Percentiles rank a stretch among this genome's conserved stretches.
Conservation (phyloP, 371 early-diverging fungal genomes). For the Dentiscutata heterogama region DNA sequence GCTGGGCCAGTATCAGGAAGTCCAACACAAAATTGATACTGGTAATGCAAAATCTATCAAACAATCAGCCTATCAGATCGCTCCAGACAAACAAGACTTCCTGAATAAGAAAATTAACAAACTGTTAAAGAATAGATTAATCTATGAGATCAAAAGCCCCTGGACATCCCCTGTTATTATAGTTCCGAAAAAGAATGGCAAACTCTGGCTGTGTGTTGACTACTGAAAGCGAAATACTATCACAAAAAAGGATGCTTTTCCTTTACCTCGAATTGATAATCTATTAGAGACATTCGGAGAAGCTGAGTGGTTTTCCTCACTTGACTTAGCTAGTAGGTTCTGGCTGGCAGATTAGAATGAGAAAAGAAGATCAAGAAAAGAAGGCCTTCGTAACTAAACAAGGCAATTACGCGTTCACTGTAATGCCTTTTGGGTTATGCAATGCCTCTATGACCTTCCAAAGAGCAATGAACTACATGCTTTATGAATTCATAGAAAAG, state of each 20-base stretch:
- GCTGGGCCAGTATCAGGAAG: too few relatives aligned
- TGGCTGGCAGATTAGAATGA: conserved; percentile 46
- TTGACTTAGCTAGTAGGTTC: conserved; percentile 34
- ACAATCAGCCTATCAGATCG: too few relatives aligned
- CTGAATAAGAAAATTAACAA: background rate
- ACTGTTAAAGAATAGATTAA: background rate
- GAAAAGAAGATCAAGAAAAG: conserved; percentile 44
- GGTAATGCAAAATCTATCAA: too few relatives aligned
- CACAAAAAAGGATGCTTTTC: conserved; percentile 55
- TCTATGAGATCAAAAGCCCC: conserved; percentile 26
- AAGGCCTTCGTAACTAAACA: conserved; percentile 55
- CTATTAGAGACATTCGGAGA: conserved; percentile 51
- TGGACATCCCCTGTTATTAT: conserved; percentile 55
- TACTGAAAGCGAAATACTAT: too few relatives aligned
- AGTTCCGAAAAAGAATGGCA: conserved; percentile 54
- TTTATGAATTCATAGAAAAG: too few relatives aligned
- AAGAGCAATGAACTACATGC: conserved; percentile 51
- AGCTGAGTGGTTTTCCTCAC: background rate
- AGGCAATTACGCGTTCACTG: conserved; percentile 53
- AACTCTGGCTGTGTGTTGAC: too few relatives aligned
- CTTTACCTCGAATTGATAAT: conserved; percentile 58
- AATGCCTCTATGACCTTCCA: conserved; percentile 62
- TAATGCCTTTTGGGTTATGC: conserved; percentile 64
- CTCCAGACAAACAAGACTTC: too few relatives aligned
- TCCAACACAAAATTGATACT: too few relatives aligned